Conservation (phyloP, 352 stramenopile genomes). For the Phytophthora pinifolia region DNA sequence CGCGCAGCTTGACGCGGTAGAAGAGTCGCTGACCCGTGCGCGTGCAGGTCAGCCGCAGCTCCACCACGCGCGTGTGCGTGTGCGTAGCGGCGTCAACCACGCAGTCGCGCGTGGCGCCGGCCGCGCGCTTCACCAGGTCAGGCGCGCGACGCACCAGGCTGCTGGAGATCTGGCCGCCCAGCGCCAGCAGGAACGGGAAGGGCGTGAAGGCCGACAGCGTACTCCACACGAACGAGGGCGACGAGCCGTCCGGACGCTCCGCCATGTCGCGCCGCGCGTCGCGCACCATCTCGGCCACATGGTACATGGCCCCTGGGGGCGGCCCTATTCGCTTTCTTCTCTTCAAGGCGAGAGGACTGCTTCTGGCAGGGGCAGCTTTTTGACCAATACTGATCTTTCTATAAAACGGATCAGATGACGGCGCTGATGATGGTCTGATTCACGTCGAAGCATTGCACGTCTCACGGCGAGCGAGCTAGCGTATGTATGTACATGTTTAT, state of each 20-base stretch:
- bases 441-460: too few relatives aligned
- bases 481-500: too few relatives aligned
- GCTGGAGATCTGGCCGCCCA: slow-evolving; percentile 61
- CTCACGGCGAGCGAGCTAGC: too few relatives aligned
- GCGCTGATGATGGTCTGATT: too few relatives aligned
- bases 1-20: slow-evolving; percentile 60
- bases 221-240: slow-evolving; percentile 37
- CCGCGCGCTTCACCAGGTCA: slow-evolving; percentile 70
- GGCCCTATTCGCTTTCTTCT: too few relatives aligned
- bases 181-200: slow-evolving; percentile 72
- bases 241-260: slow-evolving; percentile 56
- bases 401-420: too few relatives aligned
- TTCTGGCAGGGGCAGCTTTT: too few relatives aligned
- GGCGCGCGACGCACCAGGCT: slow-evolving; percentile 80
- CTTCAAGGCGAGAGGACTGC: too few relatives aligned
- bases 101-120: slow-evolving; percentile 65
- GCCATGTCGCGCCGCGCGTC: slow-evolving; percentile 81
- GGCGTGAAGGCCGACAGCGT: slow-evolving; percentile 65
- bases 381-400: too few relatives aligned
- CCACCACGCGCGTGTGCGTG: slow-evolving; percentile 53
- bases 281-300: slow-evolving; percentile 82
- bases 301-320: slow-evolving; percentile 51
- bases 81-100: slow-evolving; percentile 56
- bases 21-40: slow-evolving; percentile 64
- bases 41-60: slow-evolving; percentile 61